Conservation (phyloP, 2,329 filamentous ascomycete species). For the Ophiosphaerella herpotricha region DNA sequence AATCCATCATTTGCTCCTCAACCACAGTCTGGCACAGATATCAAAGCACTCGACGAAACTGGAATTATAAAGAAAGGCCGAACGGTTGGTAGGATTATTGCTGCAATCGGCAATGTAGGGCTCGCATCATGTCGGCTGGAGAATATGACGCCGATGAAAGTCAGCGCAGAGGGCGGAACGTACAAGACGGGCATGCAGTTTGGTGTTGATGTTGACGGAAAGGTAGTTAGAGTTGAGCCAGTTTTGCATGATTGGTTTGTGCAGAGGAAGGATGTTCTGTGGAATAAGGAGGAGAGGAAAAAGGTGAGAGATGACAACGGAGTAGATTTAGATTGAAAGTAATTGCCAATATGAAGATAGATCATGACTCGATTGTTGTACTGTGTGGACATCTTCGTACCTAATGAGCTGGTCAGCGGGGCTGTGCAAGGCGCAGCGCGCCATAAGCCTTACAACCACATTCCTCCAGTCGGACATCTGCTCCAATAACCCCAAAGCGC, state of each 20-base stretch:
- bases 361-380: background rate
- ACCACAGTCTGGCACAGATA: constrained; percentile 55
- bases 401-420: constrained; percentile 14
- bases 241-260: constrained; percentile 80
- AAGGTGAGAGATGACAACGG: constrained; percentile 21
- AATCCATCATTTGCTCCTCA: constrained; percentile 44
- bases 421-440: constrained; percentile 29
- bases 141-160: constrained; percentile 80
- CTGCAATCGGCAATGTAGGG: constrained; percentile 81
- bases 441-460: constrained; percentile 4
- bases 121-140: constrained; percentile 85
- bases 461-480: background rate
- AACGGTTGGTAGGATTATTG: constrained; percentile 79
- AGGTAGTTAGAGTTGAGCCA: constrained; percentile 53
- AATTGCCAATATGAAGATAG: background rate
- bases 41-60: constrained; percentile 56
- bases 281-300: constrained; percentile 16
- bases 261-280: constrained; percentile 42
- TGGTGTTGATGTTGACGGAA: constrained; percentile 25
- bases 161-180: constrained; percentile 68
- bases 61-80: constrained; percentile 56
- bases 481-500: background rate
- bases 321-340: constrained; percentile 4
- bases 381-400: constrained; percentile 1
- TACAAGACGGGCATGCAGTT: constrained; percentile 64